Evolutionary conservation across 768 basidiomycete genomes (phyloP).

Genomic region (Termitomyces sp.): DNA sequence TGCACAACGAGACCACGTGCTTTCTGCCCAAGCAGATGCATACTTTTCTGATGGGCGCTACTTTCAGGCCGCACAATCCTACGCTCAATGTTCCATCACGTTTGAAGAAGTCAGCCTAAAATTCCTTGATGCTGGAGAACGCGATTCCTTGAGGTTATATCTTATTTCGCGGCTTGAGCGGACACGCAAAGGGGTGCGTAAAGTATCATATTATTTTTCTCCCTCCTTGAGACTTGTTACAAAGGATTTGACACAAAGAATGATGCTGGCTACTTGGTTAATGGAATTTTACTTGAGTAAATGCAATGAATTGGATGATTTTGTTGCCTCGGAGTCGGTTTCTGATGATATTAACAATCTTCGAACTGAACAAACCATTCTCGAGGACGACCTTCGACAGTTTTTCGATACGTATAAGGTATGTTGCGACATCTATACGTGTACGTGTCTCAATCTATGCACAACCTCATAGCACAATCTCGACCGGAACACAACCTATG

Average conservation of each 20-base stretch:
- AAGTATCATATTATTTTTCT: neutral
- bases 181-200: constrained; percentile 71
- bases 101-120: constrained; percentile 93
- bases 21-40: constrained; percentile 76
- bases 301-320: constrained; percentile 92
- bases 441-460: neutral
- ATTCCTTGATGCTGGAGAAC: constrained; percentile 85
- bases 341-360: constrained; percentile 84
- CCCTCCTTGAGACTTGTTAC: neutral
- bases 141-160: constrained; percentile 88
- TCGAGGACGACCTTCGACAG: constrained; percentile 90
- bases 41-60: constrained; percentile 77
- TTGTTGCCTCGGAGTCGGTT: constrained; percentile 80
- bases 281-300: constrained; percentile 97
- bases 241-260: constrained; percentile 88
- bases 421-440: constrained; percentile 4
- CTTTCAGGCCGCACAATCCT: constrained; percentile 89
- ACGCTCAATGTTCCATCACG: constrained; percentile 78
- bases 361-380: constrained; percentile 66
- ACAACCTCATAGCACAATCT: constrained; percentile 63
- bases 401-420: constrained; percentile 96
- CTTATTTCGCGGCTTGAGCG: constrained; percentile 83
- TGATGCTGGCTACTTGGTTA: constrained; percentile 98
- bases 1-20: constrained; percentile 79
- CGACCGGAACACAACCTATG: constrained; percentile 81